These are phyloP conservation scores for Coccomyxa subellipsoidea DNA, from an alignment of 163 green algal species.

Conservation along the genomic window DNA sequence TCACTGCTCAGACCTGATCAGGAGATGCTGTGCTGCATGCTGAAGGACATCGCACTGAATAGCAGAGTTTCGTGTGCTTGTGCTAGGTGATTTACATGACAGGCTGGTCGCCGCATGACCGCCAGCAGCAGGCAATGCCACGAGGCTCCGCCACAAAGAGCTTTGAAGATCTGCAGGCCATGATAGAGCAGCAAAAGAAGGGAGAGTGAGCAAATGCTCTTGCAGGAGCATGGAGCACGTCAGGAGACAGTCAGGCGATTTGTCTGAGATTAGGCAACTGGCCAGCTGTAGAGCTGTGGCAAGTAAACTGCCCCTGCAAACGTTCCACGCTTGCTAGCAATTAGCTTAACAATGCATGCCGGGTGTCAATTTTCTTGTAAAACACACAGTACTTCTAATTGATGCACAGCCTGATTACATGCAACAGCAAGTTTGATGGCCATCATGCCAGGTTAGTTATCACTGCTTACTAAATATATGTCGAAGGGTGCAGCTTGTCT, in stretches of 20 bases:
- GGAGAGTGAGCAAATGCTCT: not conserved
- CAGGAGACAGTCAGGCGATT: not conserved
- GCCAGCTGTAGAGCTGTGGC: no score
- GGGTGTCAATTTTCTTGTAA: not conserved
- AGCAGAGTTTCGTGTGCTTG: not conserved
- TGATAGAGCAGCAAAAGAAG: constrained; percentile 2
- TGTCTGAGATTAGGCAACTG: not conserved
- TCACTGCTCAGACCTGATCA: no score
- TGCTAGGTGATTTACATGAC: constrained; percentile 92
- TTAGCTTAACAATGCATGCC: not conserved
- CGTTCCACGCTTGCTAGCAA: not conserved
- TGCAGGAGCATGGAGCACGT: not conserved
- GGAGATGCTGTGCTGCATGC: not conserved
- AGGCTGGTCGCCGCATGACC: constrained; percentile 77
- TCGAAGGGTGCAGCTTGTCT: no score
- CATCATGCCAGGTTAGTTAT: no score
- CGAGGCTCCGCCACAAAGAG: constrained; percentile 78
- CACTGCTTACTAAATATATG: no score
- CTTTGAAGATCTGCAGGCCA: constrained; percentile 59
- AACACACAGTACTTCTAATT: no score
- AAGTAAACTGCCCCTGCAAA: no score
- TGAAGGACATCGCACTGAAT: not conserved
- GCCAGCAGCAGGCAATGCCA: constrained; percentile 64
- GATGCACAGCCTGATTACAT: no score
- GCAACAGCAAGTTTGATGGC: no score